A percentile compares a stretch with the other conserved stretches of the same genome.
phyloP scores from a whole-genome alignment of 495 filamentous ascomycete species.

The Rhypophila decipiens region DNA sequence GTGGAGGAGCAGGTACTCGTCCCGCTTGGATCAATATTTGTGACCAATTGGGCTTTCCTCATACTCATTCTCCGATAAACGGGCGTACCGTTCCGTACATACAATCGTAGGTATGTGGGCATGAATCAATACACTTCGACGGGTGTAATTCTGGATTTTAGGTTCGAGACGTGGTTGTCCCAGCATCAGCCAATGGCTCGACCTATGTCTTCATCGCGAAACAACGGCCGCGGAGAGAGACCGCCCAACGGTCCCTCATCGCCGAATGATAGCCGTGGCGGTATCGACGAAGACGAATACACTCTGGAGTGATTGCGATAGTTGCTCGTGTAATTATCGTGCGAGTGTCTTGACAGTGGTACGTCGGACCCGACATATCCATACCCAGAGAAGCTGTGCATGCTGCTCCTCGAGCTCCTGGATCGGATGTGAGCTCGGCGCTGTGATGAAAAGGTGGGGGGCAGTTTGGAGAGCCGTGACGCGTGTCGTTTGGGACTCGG shows the following conservation, averaged over 20 bases:
- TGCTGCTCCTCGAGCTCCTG: slow-evolving; percentile 37
- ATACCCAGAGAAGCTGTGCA: slow-evolving; percentile 32
- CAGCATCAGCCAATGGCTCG: slow-evolving; percentile 35
- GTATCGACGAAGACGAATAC: slow-evolving; percentile 36
- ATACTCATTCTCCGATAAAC: too few species aligned
- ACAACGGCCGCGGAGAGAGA: slow-evolving; percentile 32
- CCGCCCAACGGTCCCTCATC: slow-evolving; percentile 31
- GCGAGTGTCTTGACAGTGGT: slow-evolving; percentile 21
- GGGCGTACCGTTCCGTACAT: too few species aligned
- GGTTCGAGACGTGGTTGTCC: background rate
- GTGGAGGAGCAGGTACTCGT: too few species aligned
- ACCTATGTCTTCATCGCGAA: slow-evolving; percentile 35
- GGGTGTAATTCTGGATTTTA: too few species aligned
- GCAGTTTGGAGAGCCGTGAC: slow-evolving; percentile 38
- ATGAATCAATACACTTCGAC: too few species aligned
- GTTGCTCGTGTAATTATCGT: slow-evolving; percentile 10
- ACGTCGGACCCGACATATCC: slow-evolving; percentile 14
- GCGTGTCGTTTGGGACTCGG: slow-evolving; percentile 30
- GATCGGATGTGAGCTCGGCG: slow-evolving; percentile 27
- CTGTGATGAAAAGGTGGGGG: slow-evolving; percentile 19
- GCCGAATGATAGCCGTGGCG: slow-evolving; percentile 31
- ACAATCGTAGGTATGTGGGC: too few species aligned
- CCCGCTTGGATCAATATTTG: too few species aligned
- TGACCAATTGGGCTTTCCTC: too few species aligned
- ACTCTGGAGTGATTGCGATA: slow-evolving; percentile 25